Evolutionary conservation across 1,284 basidiomycete genomes (phyloP).

Genomic region (Ganoderma multipileum): DNA sequence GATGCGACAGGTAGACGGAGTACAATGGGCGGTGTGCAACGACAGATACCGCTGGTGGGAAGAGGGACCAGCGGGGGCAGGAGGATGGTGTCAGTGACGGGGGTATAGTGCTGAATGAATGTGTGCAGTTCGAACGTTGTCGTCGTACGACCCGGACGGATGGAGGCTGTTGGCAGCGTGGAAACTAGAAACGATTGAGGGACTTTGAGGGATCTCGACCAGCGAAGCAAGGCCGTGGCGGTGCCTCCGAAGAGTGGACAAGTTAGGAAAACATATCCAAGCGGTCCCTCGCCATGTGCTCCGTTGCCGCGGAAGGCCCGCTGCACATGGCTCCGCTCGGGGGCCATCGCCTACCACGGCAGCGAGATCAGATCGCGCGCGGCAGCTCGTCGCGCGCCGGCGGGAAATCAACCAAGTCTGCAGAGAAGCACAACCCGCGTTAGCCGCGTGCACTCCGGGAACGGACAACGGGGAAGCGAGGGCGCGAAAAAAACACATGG

Average conservation of each 20-base stretch:
- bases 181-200: not conserved
- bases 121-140: not conserved
- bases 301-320: not conserved
- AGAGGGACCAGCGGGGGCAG: not conserved
- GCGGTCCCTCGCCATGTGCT: constrained; percentile 5
- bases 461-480: not conserved
- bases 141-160: not conserved
- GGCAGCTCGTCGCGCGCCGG: constrained; percentile 25
- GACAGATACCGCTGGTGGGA: not conserved
- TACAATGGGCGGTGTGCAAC: not conserved
- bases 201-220: not conserved
- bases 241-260: not conserved
- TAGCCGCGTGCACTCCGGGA: not conserved
- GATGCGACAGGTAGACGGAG: not conserved
- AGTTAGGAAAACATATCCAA: not conserved
- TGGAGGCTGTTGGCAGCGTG: not conserved
- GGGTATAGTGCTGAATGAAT: not conserved
- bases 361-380: constrained; percentile 20
- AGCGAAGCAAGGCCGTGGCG: not conserved
- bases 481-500: not conserved
- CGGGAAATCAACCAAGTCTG: constrained; percentile 29
- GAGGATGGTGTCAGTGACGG: not conserved
- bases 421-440: constrained; percentile 2
- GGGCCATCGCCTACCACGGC: not conserved
- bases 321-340: not conserved